phyloP scores from a whole-genome alignment of 2,329 filamentous ascomycete genomes.

The Dactylonectria macrodidyma region DNA sequence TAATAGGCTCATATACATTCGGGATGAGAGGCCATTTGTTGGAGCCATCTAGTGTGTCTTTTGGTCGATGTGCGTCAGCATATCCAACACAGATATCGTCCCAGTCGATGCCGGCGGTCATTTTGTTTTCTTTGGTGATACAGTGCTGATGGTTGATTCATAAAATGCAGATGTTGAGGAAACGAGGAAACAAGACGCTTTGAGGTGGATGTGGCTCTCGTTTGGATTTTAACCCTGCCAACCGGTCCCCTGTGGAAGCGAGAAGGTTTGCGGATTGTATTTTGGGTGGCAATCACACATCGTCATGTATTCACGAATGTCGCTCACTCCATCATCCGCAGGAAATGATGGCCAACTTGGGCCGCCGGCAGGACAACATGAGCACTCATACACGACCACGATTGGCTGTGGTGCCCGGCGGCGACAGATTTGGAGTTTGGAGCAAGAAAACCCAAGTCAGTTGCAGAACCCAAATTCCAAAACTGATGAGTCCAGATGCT shows the following conservation, averaged over 20 bases:
- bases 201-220: conserved; percentile 3
- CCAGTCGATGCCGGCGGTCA: background rate
- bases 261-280: background rate
- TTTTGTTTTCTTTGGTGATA: background rate
- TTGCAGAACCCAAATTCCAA: conserved; percentile 18
- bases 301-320: conserved; percentile 8
- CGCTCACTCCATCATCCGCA: background rate
- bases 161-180: background rate
- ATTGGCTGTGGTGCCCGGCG: background rate
- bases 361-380: conserved; percentile 1
- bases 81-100: background rate
- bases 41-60: background rate
- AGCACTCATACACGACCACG: conserved; percentile 4
- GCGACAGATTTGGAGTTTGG: conserved; percentile 16
- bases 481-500: conserved; percentile 4
- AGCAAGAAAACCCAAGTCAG: conserved; percentile 1
- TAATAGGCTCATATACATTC: conserved; percentile 44
- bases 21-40: conserved; percentile 22
- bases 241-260: background rate
- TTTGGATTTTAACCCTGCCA: conserved; percentile 2
- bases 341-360: conserved; percentile 3
- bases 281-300: conserved; percentile 20
- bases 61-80: background rate
- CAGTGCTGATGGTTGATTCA: background rate
- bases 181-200: background rate